Evolutionary conservation across 2,329 filamentous ascomycete species (phyloP), one percentile per base, ranked within the genome.

Genomic region (Rhexocercosporidium sp.): DNA sequence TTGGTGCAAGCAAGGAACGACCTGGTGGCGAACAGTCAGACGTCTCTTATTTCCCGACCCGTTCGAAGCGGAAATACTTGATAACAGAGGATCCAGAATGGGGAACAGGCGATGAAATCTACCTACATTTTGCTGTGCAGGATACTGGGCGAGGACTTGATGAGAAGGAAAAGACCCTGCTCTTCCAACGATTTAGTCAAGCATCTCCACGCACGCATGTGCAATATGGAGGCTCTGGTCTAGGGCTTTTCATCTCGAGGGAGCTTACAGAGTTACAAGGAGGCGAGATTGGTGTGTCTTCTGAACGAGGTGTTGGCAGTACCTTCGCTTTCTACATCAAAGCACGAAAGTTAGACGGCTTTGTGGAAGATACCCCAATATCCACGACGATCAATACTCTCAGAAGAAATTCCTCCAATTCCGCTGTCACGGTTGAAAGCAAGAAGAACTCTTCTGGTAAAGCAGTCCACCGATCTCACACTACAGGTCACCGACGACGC

Each of bases 121-220:
- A 89, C 74, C 82, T 95, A 27, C 88, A 91, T 72, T 84, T 96
- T 44, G 87, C 90, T 47, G 91, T 96, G 27, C 86, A 88, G 70
- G 92, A 96, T 73, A 94, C 92, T 0, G 92, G 92, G 0, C 88
- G 91, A 61, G 92, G 92, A 0, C 82, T 96, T 16, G 90, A 84
- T 3, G 83, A 88, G 3, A 86, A 90, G 65, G 92, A 94, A 75
- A 92, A 90, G 80, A 89, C 90, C 59, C 84, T 88, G 54, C 83
- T 96, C 0, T 96, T 95, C 78, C 87, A 93, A 72, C 86, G 91
- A 25, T 96, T 96, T 77, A 89, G 91, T 8, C 92, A 96, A 79
- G 91, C 92, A 0, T 92, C 89, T n/a, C 90, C 91, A 1, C 87
- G 88, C 46, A 94, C 92, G 0, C 92, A 95, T 73, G 88, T 93